Conservation (phyloP, 495 filamentous ascomycete genomes). For the Xylaria nigripes region DNA sequence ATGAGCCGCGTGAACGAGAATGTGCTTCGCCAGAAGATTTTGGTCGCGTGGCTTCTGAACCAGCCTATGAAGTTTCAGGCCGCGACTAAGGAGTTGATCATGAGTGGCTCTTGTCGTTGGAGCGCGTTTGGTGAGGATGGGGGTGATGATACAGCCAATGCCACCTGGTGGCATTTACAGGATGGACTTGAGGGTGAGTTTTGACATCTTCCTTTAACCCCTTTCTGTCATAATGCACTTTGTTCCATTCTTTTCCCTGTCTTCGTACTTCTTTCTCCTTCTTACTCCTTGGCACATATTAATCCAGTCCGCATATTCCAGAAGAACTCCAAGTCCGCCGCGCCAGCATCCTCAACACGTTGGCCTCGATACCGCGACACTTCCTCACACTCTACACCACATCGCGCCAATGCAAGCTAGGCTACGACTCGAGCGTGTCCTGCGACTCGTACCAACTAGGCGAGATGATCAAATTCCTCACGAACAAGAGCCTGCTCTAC, state of each 20-base stretch:
- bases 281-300: slow-evolving; percentile 1
- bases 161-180: slow-evolving; percentile 68
- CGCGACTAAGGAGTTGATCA: slow-evolving; percentile 53
- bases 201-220: not conserved
- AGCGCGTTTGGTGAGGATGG: slow-evolving; percentile 32
- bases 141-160: slow-evolving; percentile 22
- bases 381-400: slow-evolving; percentile 64
- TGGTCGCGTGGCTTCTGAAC: slow-evolving; percentile 52
- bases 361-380: slow-evolving; percentile 66
- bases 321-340: slow-evolving; percentile 67
- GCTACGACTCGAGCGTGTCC: slow-evolving; percentile 62
- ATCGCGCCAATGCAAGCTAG: slow-evolving; percentile 61
- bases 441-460: slow-evolving; percentile 85
- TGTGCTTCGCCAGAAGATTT: slow-evolving; percentile 52
- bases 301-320: slow-evolving; percentile 24
- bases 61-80: slow-evolving; percentile 43
- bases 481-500: slow-evolving; percentile 43
- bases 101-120: slow-evolving; percentile 61
- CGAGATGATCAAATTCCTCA: slow-evolving; percentile 75
- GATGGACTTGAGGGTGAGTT: slow-evolving; percentile 61
- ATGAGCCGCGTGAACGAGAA: slow-evolving; percentile 42
- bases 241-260: not conserved
- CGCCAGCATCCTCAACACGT: slow-evolving; percentile 60
- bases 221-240: not conserved
- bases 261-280: not conserved